Evolutionary conservation across 352 stramenopile species (phyloP).

Genomic region (Poterioochromonas sp.): DNA sequence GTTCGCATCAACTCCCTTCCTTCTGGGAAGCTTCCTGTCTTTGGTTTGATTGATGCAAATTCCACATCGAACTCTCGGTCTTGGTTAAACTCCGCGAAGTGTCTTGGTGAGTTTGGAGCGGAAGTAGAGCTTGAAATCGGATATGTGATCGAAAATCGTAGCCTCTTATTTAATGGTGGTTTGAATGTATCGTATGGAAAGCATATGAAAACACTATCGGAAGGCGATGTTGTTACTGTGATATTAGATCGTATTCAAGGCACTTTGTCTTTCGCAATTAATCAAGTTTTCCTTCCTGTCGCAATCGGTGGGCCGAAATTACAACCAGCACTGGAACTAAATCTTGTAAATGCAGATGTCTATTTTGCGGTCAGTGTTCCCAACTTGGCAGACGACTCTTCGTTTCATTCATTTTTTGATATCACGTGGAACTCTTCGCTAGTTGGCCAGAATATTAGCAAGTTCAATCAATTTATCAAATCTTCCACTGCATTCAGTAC

Average conservation of each 20-base stretch:
- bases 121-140: not conserved
- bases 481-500: too few species aligned
- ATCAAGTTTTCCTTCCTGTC: not conserved
- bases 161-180: not conserved
- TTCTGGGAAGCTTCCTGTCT: too few species aligned
- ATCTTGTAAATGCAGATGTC: not conserved
- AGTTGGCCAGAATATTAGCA: too few species aligned
- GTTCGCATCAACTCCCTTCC: too few species aligned
- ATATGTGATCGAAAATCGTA: not conserved
- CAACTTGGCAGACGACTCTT: not conserved
- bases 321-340: not conserved
- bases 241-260: not conserved
- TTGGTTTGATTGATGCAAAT: too few species aligned
- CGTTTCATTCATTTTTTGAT: too few species aligned
- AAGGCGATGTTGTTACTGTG: conserved; percentile 4
- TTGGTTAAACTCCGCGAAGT: too few species aligned
- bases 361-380: not conserved
- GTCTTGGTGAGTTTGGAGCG: not conserved
- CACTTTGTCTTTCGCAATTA: not conserved
- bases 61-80: too few species aligned
- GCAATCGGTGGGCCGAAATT: not conserved
- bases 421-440: too few species aligned
- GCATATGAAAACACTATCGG: not conserved
- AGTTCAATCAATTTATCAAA: too few species aligned
- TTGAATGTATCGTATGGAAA: not conserved